phyloP scores from a whole-genome alignment of 176 grass and related monocot species.

The Eremochloa ophiuroides region DNA sequence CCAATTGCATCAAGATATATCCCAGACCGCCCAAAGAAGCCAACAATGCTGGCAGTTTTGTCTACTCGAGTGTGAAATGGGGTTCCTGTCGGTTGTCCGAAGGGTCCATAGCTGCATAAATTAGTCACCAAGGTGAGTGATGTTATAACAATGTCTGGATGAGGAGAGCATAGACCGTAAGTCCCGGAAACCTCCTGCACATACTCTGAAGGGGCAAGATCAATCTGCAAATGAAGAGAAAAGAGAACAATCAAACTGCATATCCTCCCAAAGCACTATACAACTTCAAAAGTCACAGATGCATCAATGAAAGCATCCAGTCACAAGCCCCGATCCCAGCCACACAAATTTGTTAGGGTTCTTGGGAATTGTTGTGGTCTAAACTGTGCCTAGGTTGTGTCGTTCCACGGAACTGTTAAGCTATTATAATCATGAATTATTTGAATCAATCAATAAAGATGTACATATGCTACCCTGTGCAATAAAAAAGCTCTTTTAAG shows the following conservation, averaged over 20 bases:
- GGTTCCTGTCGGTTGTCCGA: not conserved
- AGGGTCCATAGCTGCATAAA: slow-evolving; percentile 2
- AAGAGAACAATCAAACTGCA: not conserved
- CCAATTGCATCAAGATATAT: not conserved
- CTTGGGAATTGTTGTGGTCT: not conserved
- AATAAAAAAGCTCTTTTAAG: too few species aligned
- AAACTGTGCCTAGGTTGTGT: not conserved
- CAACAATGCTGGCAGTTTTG: not conserved
- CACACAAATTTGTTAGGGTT: not conserved
- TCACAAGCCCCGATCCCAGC: not conserved
- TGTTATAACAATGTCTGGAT: not conserved
- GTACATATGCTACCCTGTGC: not conserved
- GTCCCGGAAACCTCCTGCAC: slow-evolving; percentile 1
- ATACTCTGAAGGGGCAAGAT: not conserved
- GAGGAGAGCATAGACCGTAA: not conserved
- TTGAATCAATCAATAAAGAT: not conserved
- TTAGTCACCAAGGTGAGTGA: slow-evolving; percentile 14
- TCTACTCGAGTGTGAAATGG: not conserved
- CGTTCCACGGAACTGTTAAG: too few species aligned
- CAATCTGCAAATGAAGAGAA: not conserved
- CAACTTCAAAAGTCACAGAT: not conserved
- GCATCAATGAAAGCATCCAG: not conserved
- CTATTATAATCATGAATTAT: not conserved
- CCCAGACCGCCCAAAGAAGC: slow-evolving; percentile 1
- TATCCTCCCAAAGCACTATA: not conserved